phyloP scores from a whole-genome alignment of 176 grass and related monocot genomes.

The Saccharum spontaneum region DNA sequence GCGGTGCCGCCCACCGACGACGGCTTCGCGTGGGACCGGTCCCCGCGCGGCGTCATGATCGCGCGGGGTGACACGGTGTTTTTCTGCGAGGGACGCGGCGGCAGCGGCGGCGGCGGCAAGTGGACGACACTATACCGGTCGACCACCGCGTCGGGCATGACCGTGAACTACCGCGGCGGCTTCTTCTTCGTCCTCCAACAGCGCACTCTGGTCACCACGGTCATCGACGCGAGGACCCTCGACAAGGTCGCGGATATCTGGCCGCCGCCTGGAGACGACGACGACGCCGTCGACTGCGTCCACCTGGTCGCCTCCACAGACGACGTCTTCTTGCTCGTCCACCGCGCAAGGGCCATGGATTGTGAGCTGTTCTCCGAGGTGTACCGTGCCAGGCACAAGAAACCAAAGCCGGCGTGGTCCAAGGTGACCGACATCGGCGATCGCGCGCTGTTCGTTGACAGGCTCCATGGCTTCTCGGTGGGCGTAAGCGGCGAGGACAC shows the following conservation, averaged over 20 bases:
- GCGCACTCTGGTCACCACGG: neutral
- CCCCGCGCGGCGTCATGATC: slow-evolving; percentile 20
- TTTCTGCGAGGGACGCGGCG: neutral
- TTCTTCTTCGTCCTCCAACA: slow-evolving; percentile 36
- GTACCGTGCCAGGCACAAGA: slow-evolving; percentile 3
- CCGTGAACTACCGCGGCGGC: slow-evolving; percentile 25
- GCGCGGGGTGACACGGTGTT: slow-evolving; percentile 35
- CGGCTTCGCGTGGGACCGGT: slow-evolving; percentile 34
- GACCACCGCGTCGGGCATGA: neutral
- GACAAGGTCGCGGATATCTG: neutral
- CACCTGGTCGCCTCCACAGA: neutral
- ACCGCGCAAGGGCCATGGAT: neutral
- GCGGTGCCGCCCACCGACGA: slow-evolving; percentile 8
- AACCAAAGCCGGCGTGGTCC: neutral
- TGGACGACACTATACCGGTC: slow-evolving; percentile 23
- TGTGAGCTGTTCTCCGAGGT: slow-evolving; percentile 4
- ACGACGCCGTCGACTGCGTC: neutral
- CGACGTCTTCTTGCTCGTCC: neutral
- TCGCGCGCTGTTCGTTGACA: slow-evolving; percentile 17
- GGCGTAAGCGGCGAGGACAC: neutral
- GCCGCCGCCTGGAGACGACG: neutral
- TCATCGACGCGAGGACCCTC: neutral
- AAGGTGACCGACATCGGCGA: slow-evolving; percentile 3
- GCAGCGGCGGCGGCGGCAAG: neutral
- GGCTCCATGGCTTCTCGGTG: slow-evolving; percentile 21